Evolutionary conservation across 305 asterid genomes (phyloP), one percentile per base, ranked within the genome.

Genomic region (Caryopteris hybrid): DNA sequence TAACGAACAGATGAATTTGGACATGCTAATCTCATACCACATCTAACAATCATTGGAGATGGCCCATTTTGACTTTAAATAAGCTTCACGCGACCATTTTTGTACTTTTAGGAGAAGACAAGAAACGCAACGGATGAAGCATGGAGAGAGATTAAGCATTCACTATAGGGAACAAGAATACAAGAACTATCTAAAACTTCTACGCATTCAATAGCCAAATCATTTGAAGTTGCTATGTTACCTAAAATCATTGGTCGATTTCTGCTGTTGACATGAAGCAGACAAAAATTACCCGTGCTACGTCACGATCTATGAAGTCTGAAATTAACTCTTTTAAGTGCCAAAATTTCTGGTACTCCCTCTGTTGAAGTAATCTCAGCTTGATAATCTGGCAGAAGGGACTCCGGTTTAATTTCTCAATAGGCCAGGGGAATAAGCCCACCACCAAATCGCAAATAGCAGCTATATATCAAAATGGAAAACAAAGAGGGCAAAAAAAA

Each of bases 311-410:
- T 29, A 18, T 31, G 16, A 71, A 47, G 61, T 38, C 55, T 55
- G 12, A 64, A 50, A 56, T 27, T 57, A 36, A 67, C 76, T 60
- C 64, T n/a, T n/a, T n/a, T 71, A 48, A 60, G 56, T 51, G 64
- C 59, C 86, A 83, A 85, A 83, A 83, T 66, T 83, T 76, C 65
- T 50, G 6, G 57, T 7, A 50, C 69, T 46, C 77, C 66, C 78
- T 38, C 53, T 14, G 55, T 43, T 59, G 14, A 72, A 61, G 61
- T 45, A 43, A 50, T 47, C 29, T 42, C 29, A 52, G 18, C 42
- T 43, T 22, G 41, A 31, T 60, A 31, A 6, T 48, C 71, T 43
- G 74, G 53, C 33, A 55, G 55, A 65, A 53, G 66, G 69, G 74
- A 50, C 25, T 43, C 18, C 8, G 67, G 65, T 70, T 47, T 52